Conservation (phyloP, 2,329 filamentous ascomycete species). For the Trichoderma oligosporum region DNA sequence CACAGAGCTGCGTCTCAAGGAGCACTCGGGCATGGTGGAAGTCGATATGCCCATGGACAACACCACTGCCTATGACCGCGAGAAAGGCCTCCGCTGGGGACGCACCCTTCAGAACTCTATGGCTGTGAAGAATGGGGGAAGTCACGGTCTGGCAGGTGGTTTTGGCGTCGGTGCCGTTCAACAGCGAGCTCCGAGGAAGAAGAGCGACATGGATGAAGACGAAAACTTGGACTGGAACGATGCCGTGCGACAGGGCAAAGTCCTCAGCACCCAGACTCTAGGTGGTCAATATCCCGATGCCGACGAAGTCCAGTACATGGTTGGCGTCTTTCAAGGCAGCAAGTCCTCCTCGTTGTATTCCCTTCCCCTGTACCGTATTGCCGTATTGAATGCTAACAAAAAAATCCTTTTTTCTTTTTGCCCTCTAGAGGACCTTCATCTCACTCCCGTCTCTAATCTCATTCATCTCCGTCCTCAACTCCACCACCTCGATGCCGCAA, state of each 20-base stretch:
- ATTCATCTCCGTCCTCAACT: slow-evolving; percentile 89
- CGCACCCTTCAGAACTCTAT: slow-evolving; percentile 63
- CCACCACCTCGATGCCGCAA: slow-evolving; percentile 82
- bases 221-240: slow-evolving; percentile 59
- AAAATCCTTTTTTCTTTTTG: slow-evolving; percentile 14
- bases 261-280: slow-evolving; percentile 76
- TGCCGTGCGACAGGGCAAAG: slow-evolving; percentile 64
- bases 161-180: slow-evolving; percentile 59
- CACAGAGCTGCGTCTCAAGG: slow-evolving; percentile 76
- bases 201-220: slow-evolving; percentile 45
- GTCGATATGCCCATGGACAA: slow-evolving; percentile 83
- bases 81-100: slow-evolving; percentile 79
- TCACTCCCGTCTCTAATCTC: slow-evolving; percentile 77
- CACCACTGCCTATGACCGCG: slow-evolving; percentile 71
- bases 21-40: slow-evolving; percentile 77
- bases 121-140: slow-evolving; percentile 58
- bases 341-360: slow-evolving; percentile 36
- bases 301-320: slow-evolving; percentile 78
- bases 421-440: slow-evolving; percentile 69
- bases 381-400: slow-evolving; percentile 17
- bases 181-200: slow-evolving; percentile 39
- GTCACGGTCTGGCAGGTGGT: slow-evolving; percentile 67
- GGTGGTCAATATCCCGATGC: slow-evolving; percentile 73
- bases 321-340: slow-evolving; percentile 86
- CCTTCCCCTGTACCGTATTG: neutral